phyloP scores from a whole-genome alignment of 2,329 filamentous ascomycete species.

The Cladosporium sp. region DNA sequence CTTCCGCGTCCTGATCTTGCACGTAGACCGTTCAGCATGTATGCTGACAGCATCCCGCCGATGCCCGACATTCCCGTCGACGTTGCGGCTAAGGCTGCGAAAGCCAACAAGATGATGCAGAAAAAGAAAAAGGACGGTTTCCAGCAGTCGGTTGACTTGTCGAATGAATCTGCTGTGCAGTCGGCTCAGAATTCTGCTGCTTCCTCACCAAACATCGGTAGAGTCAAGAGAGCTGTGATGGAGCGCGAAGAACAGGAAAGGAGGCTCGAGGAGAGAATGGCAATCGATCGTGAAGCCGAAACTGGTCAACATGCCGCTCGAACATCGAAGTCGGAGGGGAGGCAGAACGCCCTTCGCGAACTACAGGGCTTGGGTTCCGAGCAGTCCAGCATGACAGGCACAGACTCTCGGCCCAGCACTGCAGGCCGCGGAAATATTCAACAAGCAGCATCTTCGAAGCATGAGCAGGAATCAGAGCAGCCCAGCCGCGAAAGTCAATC shows the following conservation, averaged over 20 bases:
- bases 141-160: not conserved
- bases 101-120: slow-evolving; percentile 17
- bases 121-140: slow-evolving; percentile 3
- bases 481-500: slow-evolving; percentile 20
- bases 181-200: slow-evolving; percentile 1
- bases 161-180: not conserved
- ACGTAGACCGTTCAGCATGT: slow-evolving; percentile 14
- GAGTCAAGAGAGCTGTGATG: slow-evolving; percentile 3
- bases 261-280: not conserved
- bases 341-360: slow-evolving; percentile 8
- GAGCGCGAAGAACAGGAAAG: slow-evolving; percentile 8
- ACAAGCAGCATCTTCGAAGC: not conserved
- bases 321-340: not conserved
- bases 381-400: slow-evolving; percentile 10
- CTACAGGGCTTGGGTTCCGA: slow-evolving; percentile 13
- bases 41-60: slow-evolving; percentile 23
- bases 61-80: slow-evolving; percentile 28
- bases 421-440: not conserved
- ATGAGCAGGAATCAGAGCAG: not conserved
- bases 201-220: slow-evolving; percentile 2
- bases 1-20: slow-evolving; percentile 1
- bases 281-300: not conserved
- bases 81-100: slow-evolving; percentile 20
- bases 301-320: not conserved
- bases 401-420: slow-evolving; percentile 6